Evolutionary conservation across 371 early-diverging fungal genomes (phyloP).

Genomic region (Apophysomyces trapeziformis): DNA sequence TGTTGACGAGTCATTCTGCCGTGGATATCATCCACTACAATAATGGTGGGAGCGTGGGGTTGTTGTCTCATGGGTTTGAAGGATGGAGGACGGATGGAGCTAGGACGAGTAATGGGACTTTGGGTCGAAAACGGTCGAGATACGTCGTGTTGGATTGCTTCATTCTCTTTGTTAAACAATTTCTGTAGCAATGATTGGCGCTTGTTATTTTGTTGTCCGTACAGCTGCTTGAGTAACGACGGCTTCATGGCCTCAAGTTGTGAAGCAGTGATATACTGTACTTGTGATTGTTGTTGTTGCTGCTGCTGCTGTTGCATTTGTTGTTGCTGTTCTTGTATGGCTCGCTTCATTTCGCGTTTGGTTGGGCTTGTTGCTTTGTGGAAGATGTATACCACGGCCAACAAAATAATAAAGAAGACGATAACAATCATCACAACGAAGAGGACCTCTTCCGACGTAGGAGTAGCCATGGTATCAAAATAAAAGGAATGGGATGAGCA

Average conservation of each 20-base stretch:
- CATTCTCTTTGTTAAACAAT: constrained; percentile 11
- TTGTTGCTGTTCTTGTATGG: constrained; percentile 25
- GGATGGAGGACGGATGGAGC: constrained; percentile 20
- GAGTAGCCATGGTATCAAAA: constrained; percentile 20
- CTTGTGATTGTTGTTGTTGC: constrained; percentile 26
- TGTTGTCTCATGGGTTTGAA: constrained; percentile 22
- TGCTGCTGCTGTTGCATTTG: constrained; percentile 17
- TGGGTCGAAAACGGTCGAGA: not conserved
- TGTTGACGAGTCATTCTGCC: constrained; percentile 5
- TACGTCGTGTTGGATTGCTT: not conserved
- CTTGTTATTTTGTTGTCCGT: constrained; percentile 15
- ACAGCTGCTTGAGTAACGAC: constrained; percentile 21
- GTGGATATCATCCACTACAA: constrained; percentile 12
- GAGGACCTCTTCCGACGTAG: constrained; percentile 29
- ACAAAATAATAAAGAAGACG: constrained; percentile 26
- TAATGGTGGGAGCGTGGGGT: not conserved
- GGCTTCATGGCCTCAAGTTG: constrained; percentile 29
- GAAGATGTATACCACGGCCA: constrained; percentile 20
- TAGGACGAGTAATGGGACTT: constrained; percentile 13
- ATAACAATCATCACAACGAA: constrained; percentile 29
- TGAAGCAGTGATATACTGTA: constrained; percentile 25
- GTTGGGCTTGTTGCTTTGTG: constrained; percentile 24
- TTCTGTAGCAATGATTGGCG: constrained; percentile 23
- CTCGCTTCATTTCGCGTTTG: constrained; percentile 13
- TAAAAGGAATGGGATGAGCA: constrained; percentile 18